Evolutionary conservation across 768 basidiomycete species (phyloP).

Genomic region (Xerocomellus amylosporus): DNA sequence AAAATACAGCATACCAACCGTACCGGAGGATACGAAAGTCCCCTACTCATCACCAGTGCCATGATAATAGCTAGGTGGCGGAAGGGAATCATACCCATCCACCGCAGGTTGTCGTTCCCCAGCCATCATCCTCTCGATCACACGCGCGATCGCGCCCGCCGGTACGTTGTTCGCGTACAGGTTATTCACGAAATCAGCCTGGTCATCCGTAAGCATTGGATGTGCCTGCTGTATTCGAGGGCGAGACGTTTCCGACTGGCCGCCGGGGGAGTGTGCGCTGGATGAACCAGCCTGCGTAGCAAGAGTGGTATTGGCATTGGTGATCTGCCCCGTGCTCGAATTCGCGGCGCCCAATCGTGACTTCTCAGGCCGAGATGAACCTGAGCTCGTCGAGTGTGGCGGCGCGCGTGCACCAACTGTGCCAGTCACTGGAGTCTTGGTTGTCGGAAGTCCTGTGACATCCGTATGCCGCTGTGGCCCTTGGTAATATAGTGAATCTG

Average conservation of each 20-base stretch:
- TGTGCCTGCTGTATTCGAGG: conserved; percentile 6
- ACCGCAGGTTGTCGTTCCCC: conserved; percentile 8
- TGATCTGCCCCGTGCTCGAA: background rate
- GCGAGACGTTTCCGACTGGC: background rate
- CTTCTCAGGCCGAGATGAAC: background rate
- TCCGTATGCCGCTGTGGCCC: background rate
- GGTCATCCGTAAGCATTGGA: conserved; percentile 16
- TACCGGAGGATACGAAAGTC: background rate
- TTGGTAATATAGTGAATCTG: background rate
- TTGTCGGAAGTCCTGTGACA: background rate
- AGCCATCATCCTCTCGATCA: conserved; percentile 22
- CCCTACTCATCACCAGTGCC: background rate
- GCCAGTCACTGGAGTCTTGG: background rate
- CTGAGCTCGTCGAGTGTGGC: background rate
- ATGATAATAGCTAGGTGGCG: conserved; percentile 17
- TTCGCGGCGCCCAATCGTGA: background rate
- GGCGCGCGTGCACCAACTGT: background rate
- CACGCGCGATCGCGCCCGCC: conserved; percentile 13
- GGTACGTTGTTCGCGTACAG: conserved; percentile 16
- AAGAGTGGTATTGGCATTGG: background rate
- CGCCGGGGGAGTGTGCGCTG: background rate
- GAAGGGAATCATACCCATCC: conserved; percentile 7
- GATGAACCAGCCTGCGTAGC: background rate
- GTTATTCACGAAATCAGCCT: conserved; percentile 19
- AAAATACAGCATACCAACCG: background rate